Evolutionary conservation across 2,329 filamentous ascomycete species (phyloP), one percentile per base, ranked within the genome.

Genomic region (Elsinoe ampelina): DNA sequence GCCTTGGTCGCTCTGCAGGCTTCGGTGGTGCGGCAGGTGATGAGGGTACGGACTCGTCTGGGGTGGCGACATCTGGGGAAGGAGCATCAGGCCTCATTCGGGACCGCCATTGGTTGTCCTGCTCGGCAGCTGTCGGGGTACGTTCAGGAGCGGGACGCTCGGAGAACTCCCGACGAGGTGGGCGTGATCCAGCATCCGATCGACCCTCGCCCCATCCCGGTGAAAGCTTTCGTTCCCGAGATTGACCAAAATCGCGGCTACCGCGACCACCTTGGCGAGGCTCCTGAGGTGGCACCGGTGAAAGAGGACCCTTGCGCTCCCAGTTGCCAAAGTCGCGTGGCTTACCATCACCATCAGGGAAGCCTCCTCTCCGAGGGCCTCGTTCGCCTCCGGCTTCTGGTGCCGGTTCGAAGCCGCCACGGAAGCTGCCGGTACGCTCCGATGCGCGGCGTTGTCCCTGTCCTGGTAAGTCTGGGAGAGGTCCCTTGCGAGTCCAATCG

Each of bases 401-500:
- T 60, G 72, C 70, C 64, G 71, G 77, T 47, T 60, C 57, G 60
- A 75, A 74, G 54, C 72, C 74, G 17, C 52, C 30, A 38, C 58
- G 59, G 59, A 66, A 65, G 51, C 73, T 73, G 58, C 78, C 72
- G 56, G 73, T 72, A 57, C 79, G 74, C 36, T 70, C 79, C 57
- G 78, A 77, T 20, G 72, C 70, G 61, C 79, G 75, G 59, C 82
- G 79, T 63, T 79, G 74, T 57, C 76, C 73, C 59, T 77, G 73
- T 57, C 75, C 72, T 47, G 86, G 84, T 30, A 87, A 74, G 64
- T 90, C 87, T 60, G 87, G 84, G 56, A 95, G 81, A 61, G 92
- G 92, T 11, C 93, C 93, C 73, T 91, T 93, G 70, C 93, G 88
- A 65, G 87, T 87, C 92, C 93, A 97, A 74, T 93, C 89, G 64